These are phyloP conservation scores for Podaxis pistillaris DNA, from an alignment of 768 basidiomycete species.

Conservation along the genomic window DNA sequence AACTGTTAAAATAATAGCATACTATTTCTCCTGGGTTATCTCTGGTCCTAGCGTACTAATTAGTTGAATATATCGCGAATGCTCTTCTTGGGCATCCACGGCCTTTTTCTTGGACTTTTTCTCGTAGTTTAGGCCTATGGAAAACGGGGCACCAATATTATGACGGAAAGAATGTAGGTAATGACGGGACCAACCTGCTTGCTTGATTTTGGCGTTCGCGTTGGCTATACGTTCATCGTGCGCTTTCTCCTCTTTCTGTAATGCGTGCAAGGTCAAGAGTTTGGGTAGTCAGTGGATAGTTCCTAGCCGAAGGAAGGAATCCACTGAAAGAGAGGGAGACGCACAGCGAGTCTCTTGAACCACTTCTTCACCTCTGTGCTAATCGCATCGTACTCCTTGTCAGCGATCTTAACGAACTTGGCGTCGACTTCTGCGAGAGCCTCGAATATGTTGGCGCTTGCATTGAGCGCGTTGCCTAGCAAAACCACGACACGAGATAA, in stretches of 20 bases:
- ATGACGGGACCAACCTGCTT: conserved; percentile 50
- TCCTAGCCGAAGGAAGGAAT: background rate
- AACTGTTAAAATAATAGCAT: conserved; percentile 23
- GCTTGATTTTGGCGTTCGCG: conserved; percentile 73
- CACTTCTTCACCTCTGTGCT: conserved; percentile 77
- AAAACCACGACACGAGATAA: conserved; percentile 15
- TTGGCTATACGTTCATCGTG: conserved; percentile 70
- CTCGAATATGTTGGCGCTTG: conserved; percentile 68
- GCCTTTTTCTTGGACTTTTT: conserved; percentile 77
- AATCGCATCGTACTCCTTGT: conserved; percentile 68
- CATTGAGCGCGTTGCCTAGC: conserved; percentile 65
- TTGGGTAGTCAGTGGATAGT: background rate
- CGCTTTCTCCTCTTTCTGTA: conserved; percentile 74
- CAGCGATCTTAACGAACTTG: conserved; percentile 73
- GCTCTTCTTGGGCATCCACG: conserved; percentile 68
- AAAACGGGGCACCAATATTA: background rate
- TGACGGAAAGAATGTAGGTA: background rate
- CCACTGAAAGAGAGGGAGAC: conserved; percentile 23
- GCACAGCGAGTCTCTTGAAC: conserved; percentile 80
- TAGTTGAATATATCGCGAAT: conserved; percentile 72
- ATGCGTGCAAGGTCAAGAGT: background rate
- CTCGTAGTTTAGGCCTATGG: conserved; percentile 67
- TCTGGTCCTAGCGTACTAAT: conserved; percentile 73
- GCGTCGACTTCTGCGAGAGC: conserved; percentile 64
- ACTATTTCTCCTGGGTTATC: conserved; percentile 81